Percentiles rank a stretch among this genome's conserved stretches.
Evolutionary conservation across 228 moss, liverwort and hornwort genomes (phyloP).

Genomic region (Sphagnum fallax): DNA sequence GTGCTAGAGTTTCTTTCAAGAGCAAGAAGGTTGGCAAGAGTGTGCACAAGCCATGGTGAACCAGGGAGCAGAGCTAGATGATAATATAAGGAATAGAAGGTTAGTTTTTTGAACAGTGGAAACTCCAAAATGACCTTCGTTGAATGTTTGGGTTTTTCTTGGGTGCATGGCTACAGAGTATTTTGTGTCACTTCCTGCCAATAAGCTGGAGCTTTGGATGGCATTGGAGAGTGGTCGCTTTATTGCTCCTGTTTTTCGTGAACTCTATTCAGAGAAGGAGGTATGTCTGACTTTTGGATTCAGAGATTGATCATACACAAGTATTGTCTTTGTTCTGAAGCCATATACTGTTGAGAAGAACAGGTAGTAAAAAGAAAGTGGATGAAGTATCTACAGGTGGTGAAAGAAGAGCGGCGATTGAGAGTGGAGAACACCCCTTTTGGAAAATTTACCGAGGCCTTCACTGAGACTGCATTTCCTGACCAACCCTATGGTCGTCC

Average conservation of each 20-base stretch:
- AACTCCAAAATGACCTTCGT: too few relatives aligned
- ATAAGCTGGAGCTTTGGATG: conserved; percentile 38
- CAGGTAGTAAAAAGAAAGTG: too few relatives aligned
- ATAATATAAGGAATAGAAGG: too few relatives aligned
- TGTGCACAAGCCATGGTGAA: too few relatives aligned
- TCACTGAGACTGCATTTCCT: conserved; percentile 24
- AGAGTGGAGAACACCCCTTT: conserved; percentile 35
- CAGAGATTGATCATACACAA: too few relatives aligned
- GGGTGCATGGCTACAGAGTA: conserved; percentile 16
- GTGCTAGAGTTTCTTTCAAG: too few relatives aligned
- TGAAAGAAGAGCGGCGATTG: conserved; percentile 31
- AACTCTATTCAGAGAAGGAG: conserved; percentile 30
- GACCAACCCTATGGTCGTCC: conserved; percentile 25
- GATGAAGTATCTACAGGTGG: conserved; percentile 11
- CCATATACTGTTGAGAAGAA: too few relatives aligned
- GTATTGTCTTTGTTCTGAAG: too few relatives aligned
- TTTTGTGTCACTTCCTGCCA: conserved; percentile 25
- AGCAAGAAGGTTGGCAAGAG: too few relatives aligned
- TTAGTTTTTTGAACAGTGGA: too few relatives aligned
- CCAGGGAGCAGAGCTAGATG: too few relatives aligned
- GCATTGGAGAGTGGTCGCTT: conserved; percentile 36
- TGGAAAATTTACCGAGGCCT: conserved; percentile 25
- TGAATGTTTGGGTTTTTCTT: background rate
- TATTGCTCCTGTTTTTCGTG: conserved; percentile 33
- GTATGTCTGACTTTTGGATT: conserved; percentile 1